Evolutionary conservation across 2,329 filamentous ascomycete species (phyloP), one percentile per base, ranked within the genome.

Genomic region (Alternaria tenuissima): DNA sequence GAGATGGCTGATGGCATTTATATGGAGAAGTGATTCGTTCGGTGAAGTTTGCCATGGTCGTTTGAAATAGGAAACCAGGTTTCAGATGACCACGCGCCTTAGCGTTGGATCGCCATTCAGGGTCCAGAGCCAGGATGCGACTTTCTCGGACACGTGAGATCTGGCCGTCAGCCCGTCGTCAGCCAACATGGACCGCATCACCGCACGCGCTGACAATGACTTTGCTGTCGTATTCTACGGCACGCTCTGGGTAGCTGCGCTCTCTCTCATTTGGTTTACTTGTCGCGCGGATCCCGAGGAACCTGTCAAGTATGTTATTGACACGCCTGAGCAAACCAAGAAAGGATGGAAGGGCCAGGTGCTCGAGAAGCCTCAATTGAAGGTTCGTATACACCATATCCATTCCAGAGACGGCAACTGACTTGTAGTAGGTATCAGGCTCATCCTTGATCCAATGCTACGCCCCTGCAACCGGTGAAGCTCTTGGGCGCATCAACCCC

Each of bases 391-490:
- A 20, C 24, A 20, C 18, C 26, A 2, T 16, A 44, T 0, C 30
- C 12, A 18, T 14, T 5, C 7, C 28, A 18, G 46, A 9, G 3
- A 5, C 7, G 24, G 6, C 42, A 30, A 51, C 55, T 71, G 49
- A 72, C 52, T 18, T 18, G 4, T 4, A 12, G 3, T 60, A 87
- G 84, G 76, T 87, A n/a, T 76, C 87, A 1, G 88, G 88, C 16
- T 88, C 88, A 39, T 85, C 86, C 1, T 86, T 88, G 7, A 89
- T 96, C 61, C 91, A 92, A 80, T 96, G 92, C 81, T 95, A 95
- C 78, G 91, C 91, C 43, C 95, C 95, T 1, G 94, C 94, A 2
- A 97, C 93, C 24, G 95, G 95, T 64, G 87, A 91, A 72, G 87
- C 92, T 61, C 88, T 99, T 26, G 93, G 92, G 55, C 84, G 87